phyloP scores from a whole-genome alignment of 176 grass and related monocot species.

The Musa schizocarpa region DNA sequence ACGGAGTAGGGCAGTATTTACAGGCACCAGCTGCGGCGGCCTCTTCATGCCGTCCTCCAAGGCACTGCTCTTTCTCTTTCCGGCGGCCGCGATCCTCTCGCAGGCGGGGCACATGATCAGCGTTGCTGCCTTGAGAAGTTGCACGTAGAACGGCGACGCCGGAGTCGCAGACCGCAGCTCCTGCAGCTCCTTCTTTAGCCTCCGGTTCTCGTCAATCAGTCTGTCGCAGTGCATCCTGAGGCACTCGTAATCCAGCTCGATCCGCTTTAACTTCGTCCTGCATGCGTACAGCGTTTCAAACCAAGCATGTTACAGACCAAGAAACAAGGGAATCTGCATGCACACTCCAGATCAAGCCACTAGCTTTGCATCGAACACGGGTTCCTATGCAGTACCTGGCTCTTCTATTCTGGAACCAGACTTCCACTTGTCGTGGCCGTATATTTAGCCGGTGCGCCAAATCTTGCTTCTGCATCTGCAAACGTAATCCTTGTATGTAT shows the following conservation, averaged over 20 bases:
- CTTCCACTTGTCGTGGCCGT: slow-evolving; percentile 87
- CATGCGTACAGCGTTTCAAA: background rate
- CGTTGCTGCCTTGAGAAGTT: slow-evolving; percentile 42
- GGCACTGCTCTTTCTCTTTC: background rate
- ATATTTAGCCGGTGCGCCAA: slow-evolving; percentile 82
- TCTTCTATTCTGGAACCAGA: slow-evolving; percentile 98
- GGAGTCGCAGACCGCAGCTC: slow-evolving; percentile 46
- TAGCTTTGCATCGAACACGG: no score
- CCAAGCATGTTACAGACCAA: background rate
- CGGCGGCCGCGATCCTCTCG: slow-evolving; percentile 40
- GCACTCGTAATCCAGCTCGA: slow-evolving; percentile 88
- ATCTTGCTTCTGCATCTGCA: slow-evolving; percentile 78
- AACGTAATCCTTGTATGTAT: background rate
- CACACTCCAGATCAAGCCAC: background rate
- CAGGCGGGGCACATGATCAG: slow-evolving; percentile 84
- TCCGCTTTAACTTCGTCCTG: slow-evolving; percentile 98
- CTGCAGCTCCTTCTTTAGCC: slow-evolving; percentile 72
- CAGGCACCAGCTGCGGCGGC: no score
- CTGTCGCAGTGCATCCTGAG: slow-evolving; percentile 82
- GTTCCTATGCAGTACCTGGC: slow-evolving; percentile 37
- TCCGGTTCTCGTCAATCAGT: slow-evolving; percentile 74
- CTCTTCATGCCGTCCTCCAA: no score
- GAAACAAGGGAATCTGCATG: background rate
- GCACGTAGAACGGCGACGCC: slow-evolving; percentile 50
- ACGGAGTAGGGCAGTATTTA: no score